These are phyloP conservation scores for Wickerhamiella shivajii DNA, from an alignment of 805 yeast genomes.

Conservation along the genomic window DNA sequence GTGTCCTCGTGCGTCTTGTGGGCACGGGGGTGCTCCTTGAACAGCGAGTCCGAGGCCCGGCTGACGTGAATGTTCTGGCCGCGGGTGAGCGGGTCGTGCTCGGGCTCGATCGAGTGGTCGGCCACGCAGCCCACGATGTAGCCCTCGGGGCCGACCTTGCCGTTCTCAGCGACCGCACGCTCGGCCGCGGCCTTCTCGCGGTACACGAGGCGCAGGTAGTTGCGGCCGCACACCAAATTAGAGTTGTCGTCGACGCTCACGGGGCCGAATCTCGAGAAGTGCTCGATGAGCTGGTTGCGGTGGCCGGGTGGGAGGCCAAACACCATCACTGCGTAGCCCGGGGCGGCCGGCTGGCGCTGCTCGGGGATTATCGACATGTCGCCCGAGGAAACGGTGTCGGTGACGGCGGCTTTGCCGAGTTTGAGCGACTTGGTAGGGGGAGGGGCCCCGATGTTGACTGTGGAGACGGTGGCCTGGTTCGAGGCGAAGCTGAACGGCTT, in stretches of 20 bases:
- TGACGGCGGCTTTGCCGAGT: not conserved
- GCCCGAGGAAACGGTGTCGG: not conserved
- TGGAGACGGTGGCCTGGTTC: conserved; percentile 3
- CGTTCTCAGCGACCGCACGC: conserved; percentile 77
- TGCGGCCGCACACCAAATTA: conserved; percentile 57
- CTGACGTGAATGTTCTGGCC: conserved; percentile 1
- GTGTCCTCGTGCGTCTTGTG: too few relatives aligned
- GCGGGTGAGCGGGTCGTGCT: not conserved
- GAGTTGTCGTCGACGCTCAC: conserved; percentile 58
- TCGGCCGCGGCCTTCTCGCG: conserved; percentile 59
- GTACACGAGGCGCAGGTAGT: conserved; percentile 87
- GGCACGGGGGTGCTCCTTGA: too few relatives aligned
- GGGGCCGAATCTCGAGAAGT: conserved; percentile 65
- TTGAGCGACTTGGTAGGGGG: conserved; percentile 7
- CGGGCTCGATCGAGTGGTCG: conserved; percentile 9
- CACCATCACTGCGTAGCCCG: conserved; percentile 59
- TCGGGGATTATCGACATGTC: conserved; percentile 2
- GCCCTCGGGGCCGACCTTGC: conserved; percentile 50
- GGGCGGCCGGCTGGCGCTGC: conserved; percentile 5
- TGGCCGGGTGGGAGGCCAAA: conserved; percentile 79
- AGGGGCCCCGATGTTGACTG: conserved; percentile 7
- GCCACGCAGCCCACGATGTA: conserved; percentile 53
- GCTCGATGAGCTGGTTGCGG: conserved; percentile 50
- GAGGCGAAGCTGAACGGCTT: conserved; percentile 3
- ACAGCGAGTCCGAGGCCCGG: conserved; percentile 2